Conservation (phyloP, 2,329 filamentous ascomycete genomes). For the Colletotrichum costaricense region DNA sequence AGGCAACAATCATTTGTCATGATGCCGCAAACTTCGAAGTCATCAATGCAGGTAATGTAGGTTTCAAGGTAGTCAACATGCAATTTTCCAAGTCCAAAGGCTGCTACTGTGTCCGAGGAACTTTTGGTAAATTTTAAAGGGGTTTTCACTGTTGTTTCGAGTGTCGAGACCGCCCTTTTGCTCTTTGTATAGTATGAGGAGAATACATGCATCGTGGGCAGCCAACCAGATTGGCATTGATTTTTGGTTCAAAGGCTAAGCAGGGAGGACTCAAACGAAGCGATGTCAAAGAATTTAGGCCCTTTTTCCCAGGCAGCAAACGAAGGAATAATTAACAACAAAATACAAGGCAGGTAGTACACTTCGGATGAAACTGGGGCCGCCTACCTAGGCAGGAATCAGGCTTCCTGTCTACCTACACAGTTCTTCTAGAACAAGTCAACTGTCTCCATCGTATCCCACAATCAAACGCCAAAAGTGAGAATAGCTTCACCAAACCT, state of each 20-base stretch:
- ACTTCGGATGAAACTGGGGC: background rate
- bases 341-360: background rate
- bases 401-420: background rate
- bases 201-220: background rate
- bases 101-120: background rate
- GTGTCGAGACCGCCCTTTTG: background rate
- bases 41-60: background rate
- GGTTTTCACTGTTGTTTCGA: background rate
- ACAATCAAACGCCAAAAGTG: background rate
- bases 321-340: background rate
- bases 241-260: background rate
- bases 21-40: too few species aligned
- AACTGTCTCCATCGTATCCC: background rate
- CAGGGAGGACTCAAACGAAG: background rate
- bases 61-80: background rate
- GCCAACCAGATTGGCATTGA: background rate
- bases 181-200: background rate
- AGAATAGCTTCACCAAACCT: background rate
- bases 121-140: background rate
- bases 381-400: background rate
- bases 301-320: background rate
- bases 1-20: background rate
- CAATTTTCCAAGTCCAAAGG: background rate
- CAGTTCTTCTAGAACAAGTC: background rate
- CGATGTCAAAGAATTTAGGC: background rate